phyloP scores from a whole-genome alignment of 257 asterid species.

The Solanum bukasovii region DNA sequence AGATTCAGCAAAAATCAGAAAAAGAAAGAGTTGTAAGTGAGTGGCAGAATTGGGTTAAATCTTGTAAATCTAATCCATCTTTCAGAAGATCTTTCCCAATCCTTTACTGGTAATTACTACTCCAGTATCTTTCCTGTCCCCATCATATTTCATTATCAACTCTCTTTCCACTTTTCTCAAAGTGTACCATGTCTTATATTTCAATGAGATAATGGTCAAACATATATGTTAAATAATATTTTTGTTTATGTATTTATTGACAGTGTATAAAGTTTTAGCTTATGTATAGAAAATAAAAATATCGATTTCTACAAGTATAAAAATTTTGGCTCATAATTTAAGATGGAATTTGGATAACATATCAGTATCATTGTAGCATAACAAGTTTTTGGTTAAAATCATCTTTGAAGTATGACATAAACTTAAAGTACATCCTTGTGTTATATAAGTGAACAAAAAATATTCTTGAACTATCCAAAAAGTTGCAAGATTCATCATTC shows the following conservation, averaged over 20 bases:
- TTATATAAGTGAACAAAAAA: too few relatives aligned
- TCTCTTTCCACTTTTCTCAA: not conserved
- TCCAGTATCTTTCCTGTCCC: not conserved
- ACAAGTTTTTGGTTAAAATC: not conserved
- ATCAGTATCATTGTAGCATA: not conserved
- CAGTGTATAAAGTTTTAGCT: not conserved
- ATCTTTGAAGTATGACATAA: too few relatives aligned
- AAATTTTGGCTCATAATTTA: not conserved
- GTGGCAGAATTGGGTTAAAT: not conserved
- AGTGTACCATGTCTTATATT: not conserved
- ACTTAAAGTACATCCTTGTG: too few relatives aligned
- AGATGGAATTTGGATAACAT: not conserved
- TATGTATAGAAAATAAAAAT: too few relatives aligned
- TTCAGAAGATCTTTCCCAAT: not conserved
- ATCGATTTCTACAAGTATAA: too few relatives aligned
- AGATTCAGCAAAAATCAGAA: not conserved
- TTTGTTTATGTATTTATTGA: not conserved
- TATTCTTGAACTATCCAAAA: too few relatives aligned
- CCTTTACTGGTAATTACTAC: not conserved
- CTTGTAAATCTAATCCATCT: not conserved
- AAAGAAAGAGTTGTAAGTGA: not conserved
- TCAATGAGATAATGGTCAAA: not conserved
- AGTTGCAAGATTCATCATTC: too few relatives aligned
- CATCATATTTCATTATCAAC: constrained; percentile 8
- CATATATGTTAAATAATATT: not conserved